Conservation (phyloP, 2,329 filamentous ascomycete species). For the Arthrobotrys iridis region DNA sequence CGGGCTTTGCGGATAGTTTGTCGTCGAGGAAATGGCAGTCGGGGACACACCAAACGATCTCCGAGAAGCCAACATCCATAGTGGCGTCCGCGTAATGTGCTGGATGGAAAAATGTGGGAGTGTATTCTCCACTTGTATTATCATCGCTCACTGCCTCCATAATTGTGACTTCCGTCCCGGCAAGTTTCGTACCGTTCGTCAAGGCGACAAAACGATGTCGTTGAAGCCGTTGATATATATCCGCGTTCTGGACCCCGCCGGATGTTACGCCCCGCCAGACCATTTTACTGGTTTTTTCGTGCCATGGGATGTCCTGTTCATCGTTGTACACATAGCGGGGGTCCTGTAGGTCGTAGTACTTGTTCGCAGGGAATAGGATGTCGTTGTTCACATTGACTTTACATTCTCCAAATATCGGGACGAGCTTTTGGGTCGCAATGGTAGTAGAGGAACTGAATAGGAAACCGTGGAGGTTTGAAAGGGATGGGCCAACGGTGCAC, state of each 20-base stretch:
- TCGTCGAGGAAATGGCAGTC: slow-evolving; percentile 65
- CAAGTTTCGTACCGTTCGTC: slow-evolving; percentile 73
- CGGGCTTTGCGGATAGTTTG: slow-evolving; percentile 60
- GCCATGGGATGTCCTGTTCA: slow-evolving; percentile 69
- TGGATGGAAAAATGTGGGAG: slow-evolving; percentile 61
- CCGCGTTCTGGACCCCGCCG: slow-evolving; percentile 68
- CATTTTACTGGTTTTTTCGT: slow-evolving; percentile 67
- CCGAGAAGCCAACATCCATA: slow-evolving; percentile 63
- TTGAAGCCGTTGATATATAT: slow-evolving; percentile 78
- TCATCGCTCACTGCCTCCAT: slow-evolving; percentile 58
- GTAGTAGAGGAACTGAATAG: slow-evolving; percentile 71
- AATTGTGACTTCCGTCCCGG: slow-evolving; percentile 64
- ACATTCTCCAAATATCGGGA: slow-evolving; percentile 75
- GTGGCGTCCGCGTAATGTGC: slow-evolving; percentile 60
- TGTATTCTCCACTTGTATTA: slow-evolving; percentile 59
- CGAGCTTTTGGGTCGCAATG: slow-evolving; percentile 68
- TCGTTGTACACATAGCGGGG: slow-evolving; percentile 69
- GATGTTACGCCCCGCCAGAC: slow-evolving; percentile 75
- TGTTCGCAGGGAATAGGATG: slow-evolving; percentile 73
- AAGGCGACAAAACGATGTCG: slow-evolving; percentile 79
- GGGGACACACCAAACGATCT: slow-evolving; percentile 64
- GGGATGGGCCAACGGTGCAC: slow-evolving; percentile 73
- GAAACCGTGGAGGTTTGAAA: slow-evolving; percentile 72
- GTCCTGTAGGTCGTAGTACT: slow-evolving; percentile 70
- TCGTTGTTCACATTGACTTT: slow-evolving; percentile 76